Base-by-base conservation (phyloP, 2,329 filamentous ascomycete genomes). In the Cercospora sojina region DNA sequence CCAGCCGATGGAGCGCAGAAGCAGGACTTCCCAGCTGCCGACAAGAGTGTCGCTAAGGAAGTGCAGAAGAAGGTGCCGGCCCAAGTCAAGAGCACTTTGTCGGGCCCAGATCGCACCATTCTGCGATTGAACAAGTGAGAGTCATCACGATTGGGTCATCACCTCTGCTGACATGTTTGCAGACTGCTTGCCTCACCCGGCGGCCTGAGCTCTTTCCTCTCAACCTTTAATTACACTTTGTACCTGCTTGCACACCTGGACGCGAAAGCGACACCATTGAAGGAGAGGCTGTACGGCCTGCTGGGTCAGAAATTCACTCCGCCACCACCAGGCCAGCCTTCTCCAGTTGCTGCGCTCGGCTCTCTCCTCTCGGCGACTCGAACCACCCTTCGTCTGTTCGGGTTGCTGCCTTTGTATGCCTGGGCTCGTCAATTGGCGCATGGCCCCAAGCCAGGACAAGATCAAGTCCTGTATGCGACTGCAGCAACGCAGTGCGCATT, bases 141-240 rank as follows among this genome's bases (percentile, higher is more conserved):
- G 23, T 6, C n/a, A 29, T 7, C 9, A 16, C 27, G 27, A 32
- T 23, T 29, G 18, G 27, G 10, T n/a, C 9, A 27, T 12, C 29
- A 51, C 18, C 38, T n/a, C 49, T 64, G 60, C 59, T 57, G 25
- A 58, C 38, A 56, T 32, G 27, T 20, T n/a, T 10, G 25, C 64
- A 82, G 80, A 74, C 73, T 82, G 27, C 76, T 82, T 58, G 79
- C 79, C 64, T 77, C 75, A 53, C 80, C 80, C 20, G 80, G 80
- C 73, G 80, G 80, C 53, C 76, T 81, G 69, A 78, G 76, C 68
- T 72, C 80, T 23, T 80, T 80, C 75, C 80, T 82, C 71, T 81
- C 80, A 58, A 82, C 80, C 56, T 77, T 81, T 75, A 82, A 82
- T 74, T 82, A 82, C 74, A 77, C 77, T 60, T 77, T 82, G 70